Percentiles rank a stretch among this genome's conserved stretches.
phyloP scores from a whole-genome alignment of 2,329 filamentous ascomycete genomes.

The Calonectria multiphialidica region DNA sequence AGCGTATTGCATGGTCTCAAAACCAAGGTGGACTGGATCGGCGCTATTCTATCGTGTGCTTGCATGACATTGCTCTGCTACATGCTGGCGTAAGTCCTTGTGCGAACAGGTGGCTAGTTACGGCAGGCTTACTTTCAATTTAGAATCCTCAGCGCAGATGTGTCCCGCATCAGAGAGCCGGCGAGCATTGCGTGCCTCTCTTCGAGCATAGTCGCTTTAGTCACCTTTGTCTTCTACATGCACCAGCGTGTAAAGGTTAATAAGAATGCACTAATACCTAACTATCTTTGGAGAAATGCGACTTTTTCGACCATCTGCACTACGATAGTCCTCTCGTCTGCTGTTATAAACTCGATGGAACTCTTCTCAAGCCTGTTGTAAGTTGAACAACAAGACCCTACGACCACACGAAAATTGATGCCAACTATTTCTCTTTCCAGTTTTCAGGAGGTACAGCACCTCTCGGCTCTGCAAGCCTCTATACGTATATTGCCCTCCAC shows the following conservation, averaged over 20 bases:
- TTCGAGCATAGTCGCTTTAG: conserved; percentile 57
- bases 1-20: conserved; percentile 36
- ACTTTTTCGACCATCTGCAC: conserved; percentile 68
- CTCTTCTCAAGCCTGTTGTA: conserved; percentile 61
- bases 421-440: conserved; percentile 37
- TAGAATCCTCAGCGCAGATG: conserved; percentile 50
- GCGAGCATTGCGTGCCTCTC: conserved; percentile 57
- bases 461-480: conserved; percentile 58
- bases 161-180: conserved; percentile 54
- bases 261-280: conserved; percentile 69
- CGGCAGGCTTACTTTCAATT: neutral
- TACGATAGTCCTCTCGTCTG: conserved; percentile 60
- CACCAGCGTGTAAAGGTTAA: conserved; percentile 58
- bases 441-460: conserved; percentile 62
- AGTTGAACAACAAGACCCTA: conserved; percentile 28
- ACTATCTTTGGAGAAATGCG: conserved; percentile 68
- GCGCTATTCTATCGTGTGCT: conserved; percentile 57
- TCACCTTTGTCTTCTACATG: conserved; percentile 67
- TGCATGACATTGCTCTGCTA: conserved; percentile 62
- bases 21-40: conserved; percentile 65
- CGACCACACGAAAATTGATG: neutral
- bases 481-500: conserved; percentile 60
- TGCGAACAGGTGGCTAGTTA: neutral
- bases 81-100: conserved; percentile 57
- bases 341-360: conserved; percentile 58